Percentiles rank a stretch among this genome's conserved stretches.
These are phyloP conservation scores for Lumnitzera racemosa DNA, from an alignment of 345 rosid species.

Conservation along the genomic window DNA sequence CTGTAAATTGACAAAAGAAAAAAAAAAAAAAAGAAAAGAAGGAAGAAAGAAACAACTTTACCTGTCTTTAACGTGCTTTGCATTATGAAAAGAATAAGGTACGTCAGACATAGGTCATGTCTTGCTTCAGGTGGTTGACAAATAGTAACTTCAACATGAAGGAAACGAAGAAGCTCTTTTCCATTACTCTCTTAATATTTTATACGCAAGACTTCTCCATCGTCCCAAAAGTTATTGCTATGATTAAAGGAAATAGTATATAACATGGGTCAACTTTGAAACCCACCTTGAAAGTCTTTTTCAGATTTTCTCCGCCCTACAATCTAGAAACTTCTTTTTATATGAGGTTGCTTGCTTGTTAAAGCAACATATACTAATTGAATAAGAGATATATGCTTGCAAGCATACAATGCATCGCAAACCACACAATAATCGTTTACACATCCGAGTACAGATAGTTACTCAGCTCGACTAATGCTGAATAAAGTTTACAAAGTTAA, in stretches of 20 bases:
- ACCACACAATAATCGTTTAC: no score
- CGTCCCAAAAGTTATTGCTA: slow-evolving; percentile 4
- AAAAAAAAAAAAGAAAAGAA: no score
- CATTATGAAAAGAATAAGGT: no score
- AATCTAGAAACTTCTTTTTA: slow-evolving; percentile 13
- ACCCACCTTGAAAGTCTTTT: slow-evolving; percentile 20
- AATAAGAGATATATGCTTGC: background rate
- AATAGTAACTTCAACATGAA: slow-evolving; percentile 18
- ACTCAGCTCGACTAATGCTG: no score
- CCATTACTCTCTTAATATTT: background rate
- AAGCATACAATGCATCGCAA: no score
- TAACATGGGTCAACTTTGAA: slow-evolving; percentile 33
- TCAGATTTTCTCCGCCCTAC: slow-evolving; percentile 13
- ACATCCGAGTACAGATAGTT: no score
- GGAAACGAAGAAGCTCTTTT: slow-evolving; percentile 12
- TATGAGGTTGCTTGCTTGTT: background rate
- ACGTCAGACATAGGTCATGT: background rate
- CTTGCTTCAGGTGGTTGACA: slow-evolving; percentile 23
- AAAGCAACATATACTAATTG: background rate
- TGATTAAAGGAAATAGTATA: slow-evolving; percentile 7
- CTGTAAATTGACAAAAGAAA: no score
- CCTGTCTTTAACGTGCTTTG: no score
- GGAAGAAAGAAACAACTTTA: no score
- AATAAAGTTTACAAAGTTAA: no score
- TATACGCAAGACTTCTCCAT: background rate